Evolutionary conservation across 2,329 filamentous ascomycete species (phyloP), one percentile per base, ranked within the genome.

Genomic region (Parascedosporium putredinis): DNA sequence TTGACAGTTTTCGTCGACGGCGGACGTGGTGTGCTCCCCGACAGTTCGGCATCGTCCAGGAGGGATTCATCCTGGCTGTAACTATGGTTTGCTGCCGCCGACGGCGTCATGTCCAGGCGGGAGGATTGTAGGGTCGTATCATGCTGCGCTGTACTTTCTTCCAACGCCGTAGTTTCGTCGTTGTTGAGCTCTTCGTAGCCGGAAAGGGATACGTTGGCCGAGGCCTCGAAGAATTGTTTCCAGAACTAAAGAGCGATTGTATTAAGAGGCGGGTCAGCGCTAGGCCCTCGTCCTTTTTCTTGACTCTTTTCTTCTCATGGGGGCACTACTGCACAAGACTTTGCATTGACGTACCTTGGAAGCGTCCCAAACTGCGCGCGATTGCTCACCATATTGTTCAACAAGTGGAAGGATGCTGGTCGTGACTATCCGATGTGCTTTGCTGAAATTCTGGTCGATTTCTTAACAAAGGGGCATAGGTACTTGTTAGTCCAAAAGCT

Each of bases 201-300:
- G 0, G 89, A 95, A 9, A 98, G 78, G 9, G 91, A 95, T 23
- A 98, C 91, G 60, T 98, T 97, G 63, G 93, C 93, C 45, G 90
- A 95, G 31, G 93, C 89, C 69, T 98, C 93, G 67, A 98, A 98
- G 73, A 98, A 98, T 72, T 97, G 90, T 68, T 98, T 98, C 93
- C 93, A 98, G 68, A 98, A 98, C 86, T 94, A 60, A 10, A 50
- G 1, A 20, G 18, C n/a, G n/a, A n/a, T n/a, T n/a, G n/a, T n/a
- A n/a, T n/a, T n/a, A n/a, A n/a, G n/a, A n/a, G n/a, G n/a, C n/a
- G n/a, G n/a, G n/a, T n/a, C n/a, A n/a, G n/a, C n/a, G n/a, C n/a
- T n/a, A n/a, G n/a, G n/a, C n/a, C n/a, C n/a, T n/a, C n/a, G n/a
- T n/a, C n/a, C n/a, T n/a, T n/a, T n/a, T n/a, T n/a, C n/a, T n/a